Evolutionary conservation across 371 early-diverging fungal genomes (phyloP), one percentile per base, ranked within the genome.

Genomic region (Mortierella sp.): DNA sequence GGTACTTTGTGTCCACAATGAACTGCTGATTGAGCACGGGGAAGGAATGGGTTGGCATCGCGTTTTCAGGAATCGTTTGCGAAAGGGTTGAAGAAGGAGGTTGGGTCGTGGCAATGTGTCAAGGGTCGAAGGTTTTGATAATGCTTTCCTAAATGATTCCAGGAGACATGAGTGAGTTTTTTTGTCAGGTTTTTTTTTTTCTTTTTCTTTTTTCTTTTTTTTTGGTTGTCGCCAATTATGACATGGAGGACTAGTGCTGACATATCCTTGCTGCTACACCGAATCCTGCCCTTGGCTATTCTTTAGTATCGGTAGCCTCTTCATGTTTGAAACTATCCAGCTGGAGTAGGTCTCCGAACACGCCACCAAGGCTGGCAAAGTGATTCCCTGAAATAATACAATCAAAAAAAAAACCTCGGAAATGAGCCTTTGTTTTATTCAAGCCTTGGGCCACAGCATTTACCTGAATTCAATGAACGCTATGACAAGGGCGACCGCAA

Each of bases 1-100:
- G 89, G 83, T 94, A 97, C 72, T 92, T 92, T 77, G 78, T 86
- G 78, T 92, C 92, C 52, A 93, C 90, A 72, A 91, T 87, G 84
- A 92, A 92, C 70, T 90, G 90, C 70, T 92, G 90, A 52, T 91
- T 90, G 37, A 92, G 83, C n/a, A 90, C 92, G 37, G 91, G 89
- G 72, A 92, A 92, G 30, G 92, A 86, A 63, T 91, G 89, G 26
- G 77, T 81, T 5, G 80, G 76, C 80, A 84, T 78, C 61, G 66
- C 68, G 70, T 60, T 22, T 20, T n/a, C 9, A 10, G 24, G n/a
- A n/a, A 20, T 47, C 14, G 18, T 14, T 37, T 51, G 35, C 4
- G 28, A 51, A 51, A 14, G 64, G 49, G 30, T n/a, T 11, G 10
- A 28, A 28, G 28, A 47, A 16, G 49, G 11, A 40, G 12, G 63